phyloP scores from a whole-genome alignment of 768 basidiomycete species.

The Pisolithus orientalis region DNA sequence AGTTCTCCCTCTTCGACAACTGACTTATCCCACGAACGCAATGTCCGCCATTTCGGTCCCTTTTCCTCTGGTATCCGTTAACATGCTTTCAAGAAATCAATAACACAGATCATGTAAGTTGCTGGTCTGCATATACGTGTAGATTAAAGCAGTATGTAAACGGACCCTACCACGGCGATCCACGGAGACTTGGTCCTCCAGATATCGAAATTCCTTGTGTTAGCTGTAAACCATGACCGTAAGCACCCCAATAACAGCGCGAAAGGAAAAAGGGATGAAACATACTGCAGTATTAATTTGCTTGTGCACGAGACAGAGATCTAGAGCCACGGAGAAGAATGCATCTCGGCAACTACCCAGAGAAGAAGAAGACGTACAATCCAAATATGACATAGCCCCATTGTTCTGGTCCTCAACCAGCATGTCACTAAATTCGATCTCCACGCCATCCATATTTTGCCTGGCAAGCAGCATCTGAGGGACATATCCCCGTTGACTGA shows the following conservation, averaged over 20 bases:
- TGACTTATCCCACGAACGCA: no score
- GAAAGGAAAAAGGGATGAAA: background rate
- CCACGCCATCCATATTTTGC: constrained; percentile 87
- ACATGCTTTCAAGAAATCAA: background rate
- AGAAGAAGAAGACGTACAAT: constrained; percentile 52
- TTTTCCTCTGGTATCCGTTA: background rate
- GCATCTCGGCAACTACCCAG: background rate
- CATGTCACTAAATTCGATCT: constrained; percentile 97
- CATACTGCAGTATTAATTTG: constrained; percentile 26
- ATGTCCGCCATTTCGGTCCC: background rate
- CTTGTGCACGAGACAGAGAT: constrained; percentile 29
- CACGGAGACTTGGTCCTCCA: constrained; percentile 19
- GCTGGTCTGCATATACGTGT: background rate
- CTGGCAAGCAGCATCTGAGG: constrained; percentile 72
- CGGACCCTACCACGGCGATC: constrained; percentile 27
- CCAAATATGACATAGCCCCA: constrained; percentile 85
- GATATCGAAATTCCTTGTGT: constrained; percentile 26
- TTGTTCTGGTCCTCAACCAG: constrained; percentile 96
- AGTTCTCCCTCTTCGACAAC: no score
- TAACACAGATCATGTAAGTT: background rate
- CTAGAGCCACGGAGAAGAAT: constrained; percentile 7
- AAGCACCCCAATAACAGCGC: constrained; percentile 1
- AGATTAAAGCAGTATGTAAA: no score
- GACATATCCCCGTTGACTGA: constrained; percentile 44
- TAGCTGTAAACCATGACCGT: constrained; percentile 12